phyloP scores from a whole-genome alignment of 2,329 filamentous ascomycete genomes.

The Cladophialophora yegresii region DNA sequence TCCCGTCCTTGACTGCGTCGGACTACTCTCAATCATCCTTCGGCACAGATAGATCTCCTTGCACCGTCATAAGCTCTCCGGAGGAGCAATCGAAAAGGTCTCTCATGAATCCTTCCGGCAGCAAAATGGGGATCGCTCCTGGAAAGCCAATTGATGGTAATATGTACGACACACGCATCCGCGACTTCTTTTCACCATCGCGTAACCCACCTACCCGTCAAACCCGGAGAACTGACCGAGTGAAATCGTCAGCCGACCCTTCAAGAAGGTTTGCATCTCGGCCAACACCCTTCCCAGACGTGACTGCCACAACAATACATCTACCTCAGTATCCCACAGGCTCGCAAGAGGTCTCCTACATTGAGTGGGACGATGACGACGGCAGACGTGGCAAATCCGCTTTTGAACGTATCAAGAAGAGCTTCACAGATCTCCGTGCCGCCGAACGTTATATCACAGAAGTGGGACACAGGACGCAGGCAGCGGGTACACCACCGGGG shows the following conservation, averaged over 20 bases:
- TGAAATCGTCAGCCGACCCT: neutral
- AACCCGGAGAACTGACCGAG: neutral
- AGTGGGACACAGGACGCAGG: neutral
- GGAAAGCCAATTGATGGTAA: neutral
- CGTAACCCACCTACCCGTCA: constrained; percentile 1
- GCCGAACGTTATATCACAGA: constrained; percentile 29
- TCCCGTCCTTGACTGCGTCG: constrained; percentile 29
- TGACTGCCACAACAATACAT: neutral
- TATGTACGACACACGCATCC: neutral
- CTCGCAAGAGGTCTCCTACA: constrained; percentile 28
- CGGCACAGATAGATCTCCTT: neutral
- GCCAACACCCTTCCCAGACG: neutral
- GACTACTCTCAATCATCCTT: constrained; percentile 14
- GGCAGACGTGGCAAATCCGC: constrained; percentile 2
- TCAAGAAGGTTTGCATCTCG: neutral
- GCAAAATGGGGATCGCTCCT: neutral
- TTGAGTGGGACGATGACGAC: constrained; percentile 33
- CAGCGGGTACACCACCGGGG: neutral
- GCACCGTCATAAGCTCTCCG: neutral
- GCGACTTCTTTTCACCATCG: neutral
- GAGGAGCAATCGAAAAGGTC: neutral
- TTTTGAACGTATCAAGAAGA: constrained; percentile 27
- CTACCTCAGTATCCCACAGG: neutral
- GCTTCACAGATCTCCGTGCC: constrained; percentile 27
- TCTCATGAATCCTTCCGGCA: neutral